These are phyloP conservation scores for Cicer bijugum DNA, from an alignment of 306 rosid species.

Conservation along the genomic window DNA sequence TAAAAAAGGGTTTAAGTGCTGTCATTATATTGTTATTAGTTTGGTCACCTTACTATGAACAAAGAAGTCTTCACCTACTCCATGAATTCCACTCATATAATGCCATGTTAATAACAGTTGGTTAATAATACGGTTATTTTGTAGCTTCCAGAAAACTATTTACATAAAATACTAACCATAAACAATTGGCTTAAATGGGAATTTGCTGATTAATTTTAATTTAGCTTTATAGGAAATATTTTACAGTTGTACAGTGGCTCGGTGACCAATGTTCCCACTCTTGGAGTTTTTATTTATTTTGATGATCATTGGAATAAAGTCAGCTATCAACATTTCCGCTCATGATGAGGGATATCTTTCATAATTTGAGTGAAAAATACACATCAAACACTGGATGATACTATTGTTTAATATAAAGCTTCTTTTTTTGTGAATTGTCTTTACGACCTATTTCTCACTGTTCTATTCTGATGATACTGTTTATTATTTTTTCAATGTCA, in stretches of 20 bases:
- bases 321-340: not conserved
- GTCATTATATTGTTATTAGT: not conserved
- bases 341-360: no score
- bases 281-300: not conserved
- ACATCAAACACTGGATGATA: no score
- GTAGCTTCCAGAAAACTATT: conserved; percentile 7
- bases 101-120: not conserved
- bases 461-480: not conserved
- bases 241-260: not conserved
- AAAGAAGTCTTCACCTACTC: not conserved
- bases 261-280: not conserved
- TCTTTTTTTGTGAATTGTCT: no score
- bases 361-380: no score
- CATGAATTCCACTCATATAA: not conserved
- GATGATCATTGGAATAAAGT: not conserved
- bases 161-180: not conserved
- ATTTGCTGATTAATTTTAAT: conserved; percentile 1
- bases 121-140: not conserved
- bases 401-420: no score
- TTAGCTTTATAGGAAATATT: not conserved
- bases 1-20: conserved; percentile 3
- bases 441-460: no score
- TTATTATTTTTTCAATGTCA: not conserved
- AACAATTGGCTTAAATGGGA: not conserved
- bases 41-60: not conserved